Evolutionary conservation across 202 grass and related monocot species (phyloP).

Genomic region (Brachypodium distachyon): DNA sequence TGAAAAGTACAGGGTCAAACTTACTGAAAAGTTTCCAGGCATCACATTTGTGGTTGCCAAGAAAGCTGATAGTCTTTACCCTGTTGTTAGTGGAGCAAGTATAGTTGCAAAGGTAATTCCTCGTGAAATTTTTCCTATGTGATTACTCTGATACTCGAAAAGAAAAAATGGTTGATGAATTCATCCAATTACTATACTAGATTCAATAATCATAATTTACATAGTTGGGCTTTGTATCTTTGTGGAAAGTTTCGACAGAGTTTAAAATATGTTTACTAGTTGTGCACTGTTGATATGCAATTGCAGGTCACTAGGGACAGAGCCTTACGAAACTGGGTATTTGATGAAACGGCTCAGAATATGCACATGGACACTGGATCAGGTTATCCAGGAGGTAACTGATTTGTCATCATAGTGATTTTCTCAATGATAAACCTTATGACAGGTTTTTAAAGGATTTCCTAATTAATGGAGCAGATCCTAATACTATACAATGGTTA

Average conservation of each 20-base stretch:
- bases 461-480: slow-evolving; percentile 46
- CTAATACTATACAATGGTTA: slow-evolving; percentile 84
- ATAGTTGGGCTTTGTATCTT: not conserved
- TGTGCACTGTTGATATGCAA: not conserved
- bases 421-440: not conserved
- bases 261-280: not conserved
- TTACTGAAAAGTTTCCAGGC: slow-evolving; percentile 77
- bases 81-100: slow-evolving; percentile 94
- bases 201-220: not conserved
- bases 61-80: slow-evolving; percentile 94
- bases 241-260: not conserved
- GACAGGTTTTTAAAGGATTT: not conserved
- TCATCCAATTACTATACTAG: not conserved
- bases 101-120: slow-evolving; percentile 90
- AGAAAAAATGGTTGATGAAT: no score
- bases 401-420: not conserved
- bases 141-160: not conserved
- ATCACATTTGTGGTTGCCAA: slow-evolving; percentile 95
- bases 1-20: slow-evolving; percentile 78
- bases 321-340: slow-evolving; percentile 65
- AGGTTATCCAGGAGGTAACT: slow-evolving; percentile 82
- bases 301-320: slow-evolving; percentile 82
- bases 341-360: slow-evolving; percentile 73
- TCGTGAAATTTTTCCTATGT: not conserved
- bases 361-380: slow-evolving; percentile 86